Evolutionary conservation across 73 alveolate genomes (phyloP).

Genomic region (Blepharisma stoltei): DNA sequence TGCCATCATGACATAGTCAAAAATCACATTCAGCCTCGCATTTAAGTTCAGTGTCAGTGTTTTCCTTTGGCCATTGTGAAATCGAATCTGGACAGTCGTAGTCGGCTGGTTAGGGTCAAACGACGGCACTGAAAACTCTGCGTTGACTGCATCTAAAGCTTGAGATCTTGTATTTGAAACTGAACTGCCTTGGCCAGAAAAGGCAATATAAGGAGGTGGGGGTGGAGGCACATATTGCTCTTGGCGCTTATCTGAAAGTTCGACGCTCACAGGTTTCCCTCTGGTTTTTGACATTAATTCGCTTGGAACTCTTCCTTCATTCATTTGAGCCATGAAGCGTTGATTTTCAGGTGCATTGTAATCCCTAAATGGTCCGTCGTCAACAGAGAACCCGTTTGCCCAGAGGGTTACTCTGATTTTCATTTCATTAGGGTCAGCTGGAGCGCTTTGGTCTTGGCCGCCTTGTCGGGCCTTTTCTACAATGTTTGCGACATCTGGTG

Average conservation of each 20-base stretch:
- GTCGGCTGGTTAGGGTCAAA: conserved; percentile 57
- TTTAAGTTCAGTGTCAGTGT: conserved; percentile 41
- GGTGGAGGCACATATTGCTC: conserved; percentile 65
- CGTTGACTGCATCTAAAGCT: conserved; percentile 43
- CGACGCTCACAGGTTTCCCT: conserved; percentile 56
- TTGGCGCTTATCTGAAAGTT: conserved; percentile 59
- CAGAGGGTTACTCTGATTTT: conserved; percentile 46
- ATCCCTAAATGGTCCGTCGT: conserved; percentile 72
- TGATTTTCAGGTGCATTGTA: conserved; percentile 55
- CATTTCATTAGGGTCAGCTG: conserved; percentile 35
- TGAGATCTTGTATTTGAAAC: conserved; percentile 44
- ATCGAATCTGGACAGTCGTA: conserved; percentile 58
- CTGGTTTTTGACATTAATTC: conserved; percentile 49
- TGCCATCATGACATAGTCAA: conserved; percentile 56
- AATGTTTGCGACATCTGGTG: conserved; percentile 48
- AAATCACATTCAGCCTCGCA: conserved; percentile 49
- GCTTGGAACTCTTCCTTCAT: conserved; percentile 63
- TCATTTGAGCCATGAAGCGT: conserved; percentile 57
- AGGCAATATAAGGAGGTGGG: conserved; percentile 68
- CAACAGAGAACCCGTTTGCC: conserved; percentile 63
- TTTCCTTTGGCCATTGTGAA: conserved; percentile 68
- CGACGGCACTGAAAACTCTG: conserved; percentile 47
- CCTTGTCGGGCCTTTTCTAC: conserved; percentile 52
- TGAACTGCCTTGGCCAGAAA: conserved; percentile 52
- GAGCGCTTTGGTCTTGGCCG: conserved; percentile 29